phyloP scores from a whole-genome alignment of 768 basidiomycete species.

The Agrocybe pediades region DNA sequence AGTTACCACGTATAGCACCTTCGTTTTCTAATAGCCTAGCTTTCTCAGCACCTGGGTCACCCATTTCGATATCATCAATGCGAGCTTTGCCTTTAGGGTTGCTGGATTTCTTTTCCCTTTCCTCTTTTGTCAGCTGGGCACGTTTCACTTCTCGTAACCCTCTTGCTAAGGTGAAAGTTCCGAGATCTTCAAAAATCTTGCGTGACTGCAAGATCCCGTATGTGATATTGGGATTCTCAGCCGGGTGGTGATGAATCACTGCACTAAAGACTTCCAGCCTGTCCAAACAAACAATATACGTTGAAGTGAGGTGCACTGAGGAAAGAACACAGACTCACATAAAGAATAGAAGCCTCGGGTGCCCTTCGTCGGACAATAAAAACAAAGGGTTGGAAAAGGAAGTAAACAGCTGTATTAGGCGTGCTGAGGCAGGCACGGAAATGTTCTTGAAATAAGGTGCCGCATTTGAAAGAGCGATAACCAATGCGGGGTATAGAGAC shows the following conservation, averaged over 20 bases:
- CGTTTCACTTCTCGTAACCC: constrained; percentile 86
- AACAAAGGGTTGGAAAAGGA: constrained; percentile 92
- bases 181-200: constrained; percentile 85
- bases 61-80: constrained; percentile 33
- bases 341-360: constrained; percentile 90
- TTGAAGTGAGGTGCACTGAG: too few relatives aligned
- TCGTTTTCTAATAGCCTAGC: constrained; percentile 63
- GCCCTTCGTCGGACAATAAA: constrained; percentile 91
- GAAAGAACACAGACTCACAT: constrained; percentile 55
- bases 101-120: constrained; percentile 48
- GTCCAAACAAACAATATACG: too few relatives aligned
- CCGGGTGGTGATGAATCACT: constrained; percentile 74
- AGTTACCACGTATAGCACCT: constrained; percentile 27
- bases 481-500: constrained; percentile 88
- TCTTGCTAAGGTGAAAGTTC: constrained; percentile 86
- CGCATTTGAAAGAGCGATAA: constrained; percentile 86
- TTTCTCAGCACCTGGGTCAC: constrained; percentile 62
- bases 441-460: constrained; percentile 87
- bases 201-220: constrained; percentile 86
- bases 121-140: constrained; percentile 71
- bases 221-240: constrained; percentile 84
- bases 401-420: constrained; percentile 85
- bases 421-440: constrained; percentile 77
- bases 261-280: constrained; percentile 94
- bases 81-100: constrained; percentile 39